Evolutionary conservation across 1,139 yeast species (phyloP).

Genomic region (Magnusiomyces paraingens): DNA sequence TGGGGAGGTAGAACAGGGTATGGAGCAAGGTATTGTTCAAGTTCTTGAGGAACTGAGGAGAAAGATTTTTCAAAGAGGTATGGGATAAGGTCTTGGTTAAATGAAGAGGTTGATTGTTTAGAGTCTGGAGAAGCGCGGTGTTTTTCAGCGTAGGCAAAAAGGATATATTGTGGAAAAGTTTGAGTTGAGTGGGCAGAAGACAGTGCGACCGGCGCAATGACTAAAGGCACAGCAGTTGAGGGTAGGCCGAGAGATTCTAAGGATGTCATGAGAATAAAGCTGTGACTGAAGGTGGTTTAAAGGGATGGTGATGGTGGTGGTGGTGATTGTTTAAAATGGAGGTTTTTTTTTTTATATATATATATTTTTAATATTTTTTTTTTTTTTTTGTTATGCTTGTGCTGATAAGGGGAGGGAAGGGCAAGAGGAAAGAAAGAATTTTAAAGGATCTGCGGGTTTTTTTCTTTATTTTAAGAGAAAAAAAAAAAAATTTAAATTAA

Average conservation of each 20-base stretch:
- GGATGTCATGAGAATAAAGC: background rate
- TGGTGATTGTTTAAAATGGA: background rate
- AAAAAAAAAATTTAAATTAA: no score
- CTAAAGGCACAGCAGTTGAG: background rate
- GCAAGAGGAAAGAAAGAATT: background rate
- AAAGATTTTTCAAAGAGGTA: slow-evolving; percentile 13
- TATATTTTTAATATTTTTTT: background rate
- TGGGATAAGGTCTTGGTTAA: slow-evolving; percentile 8
- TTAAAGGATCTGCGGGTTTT: no score
- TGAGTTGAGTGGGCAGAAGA: background rate
- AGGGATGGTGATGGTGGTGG: background rate
- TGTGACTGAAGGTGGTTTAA: background rate
- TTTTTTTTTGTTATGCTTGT: no score
- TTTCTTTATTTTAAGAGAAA: no score
- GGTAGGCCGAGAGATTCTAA: background rate
- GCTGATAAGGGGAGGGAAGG: background rate
- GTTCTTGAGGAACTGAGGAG: slow-evolving; percentile 14
- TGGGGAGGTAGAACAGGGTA: slow-evolving; percentile 10
- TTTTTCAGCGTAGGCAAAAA: slow-evolving; percentile 10
- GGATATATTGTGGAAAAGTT: background rate
- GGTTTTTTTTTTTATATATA: background rate
- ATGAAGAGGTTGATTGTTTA: background rate
- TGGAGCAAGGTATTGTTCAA: slow-evolving; percentile 15
- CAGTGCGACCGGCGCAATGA: background rate
- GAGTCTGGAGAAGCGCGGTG: background rate